Evolutionary conservation across 495 filamentous ascomycete species (phyloP), one percentile per base, ranked within the genome.

Genomic region (Copromyces sp.): DNA sequence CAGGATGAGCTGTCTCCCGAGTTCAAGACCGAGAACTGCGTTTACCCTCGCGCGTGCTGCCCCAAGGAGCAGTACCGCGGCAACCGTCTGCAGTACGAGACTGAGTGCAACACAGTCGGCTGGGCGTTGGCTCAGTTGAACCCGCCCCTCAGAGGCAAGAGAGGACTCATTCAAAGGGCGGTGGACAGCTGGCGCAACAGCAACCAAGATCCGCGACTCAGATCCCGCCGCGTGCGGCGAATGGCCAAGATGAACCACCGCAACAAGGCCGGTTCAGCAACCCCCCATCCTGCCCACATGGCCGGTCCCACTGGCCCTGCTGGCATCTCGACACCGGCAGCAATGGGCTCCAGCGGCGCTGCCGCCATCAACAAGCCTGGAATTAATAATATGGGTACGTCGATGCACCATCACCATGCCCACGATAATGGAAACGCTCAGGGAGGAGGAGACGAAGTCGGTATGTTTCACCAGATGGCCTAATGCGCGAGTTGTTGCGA

Each of bases 111-210:
- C 82, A 93, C 94, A 0, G 95, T 99, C 14, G 95, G 95, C 20
- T 99, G 95, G 95, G 95, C 94, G 32, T 82, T 99, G 73, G 96
- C 96, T 3, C 90, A 97, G 75, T 85, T 98, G 47, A 99, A 99
- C 80, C 91, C 94, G 2, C 91, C 91, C 61, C 87, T 99, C 38
- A 87, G 94, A 69, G 95, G 94, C 69, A 99, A 99, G 83, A 89
- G 95, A 69, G 95, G 95, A 9, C 86, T 99, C 74, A 99, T 99
- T 73, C 95, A 99, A 82, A 88, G 95, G 68, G 95, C 95, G 24
- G 95, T 99, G 40, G 95, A 99, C 82, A 98, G 95, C 81, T 98
- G 95, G 95, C 86, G 95, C 68, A 99, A 99, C 82, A 98, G 96
- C 86, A 98, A 98, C 81, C 94, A 97, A 82, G 95, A 99, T 75